phyloP scores from a whole-genome alignment of 75 land plant genomes.

The Gnetum montanum region DNA sequence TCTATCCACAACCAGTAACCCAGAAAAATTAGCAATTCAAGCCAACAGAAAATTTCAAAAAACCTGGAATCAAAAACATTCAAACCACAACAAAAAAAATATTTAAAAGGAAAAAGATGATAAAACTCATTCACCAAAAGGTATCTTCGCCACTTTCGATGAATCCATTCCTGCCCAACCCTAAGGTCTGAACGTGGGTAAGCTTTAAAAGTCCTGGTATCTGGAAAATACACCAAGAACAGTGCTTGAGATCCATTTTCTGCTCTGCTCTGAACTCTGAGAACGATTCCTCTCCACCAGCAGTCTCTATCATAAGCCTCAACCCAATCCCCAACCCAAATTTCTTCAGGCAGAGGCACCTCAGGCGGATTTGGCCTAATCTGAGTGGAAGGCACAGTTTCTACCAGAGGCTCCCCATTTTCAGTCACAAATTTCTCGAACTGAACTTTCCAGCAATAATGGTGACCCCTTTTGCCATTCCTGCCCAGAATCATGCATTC shows the following conservation, averaged over 20 bases:
- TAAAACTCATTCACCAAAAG: too few relatives aligned
- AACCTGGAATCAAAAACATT: too few relatives aligned
- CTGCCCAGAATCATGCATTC: not conserved
- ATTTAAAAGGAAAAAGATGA: too few relatives aligned
- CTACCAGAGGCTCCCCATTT: not conserved
- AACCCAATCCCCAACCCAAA: not conserved
- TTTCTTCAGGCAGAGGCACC: not conserved
- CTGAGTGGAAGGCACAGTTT: not conserved
- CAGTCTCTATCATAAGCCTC: not conserved
- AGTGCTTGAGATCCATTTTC: not conserved
- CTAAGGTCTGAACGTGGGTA: not conserved
- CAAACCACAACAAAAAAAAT: too few relatives aligned
- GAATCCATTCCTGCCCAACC: not conserved
- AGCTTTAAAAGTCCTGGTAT: not conserved
- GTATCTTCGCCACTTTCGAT: conserved; percentile 1
- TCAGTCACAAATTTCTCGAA: not conserved
- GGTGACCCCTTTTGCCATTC: too few relatives aligned
- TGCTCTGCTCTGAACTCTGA: not conserved
- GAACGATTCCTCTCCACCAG: not conserved
- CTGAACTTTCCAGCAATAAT: not conserved
- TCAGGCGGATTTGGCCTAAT: not conserved
- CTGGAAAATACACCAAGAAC: not conserved
- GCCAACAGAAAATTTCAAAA: too few relatives aligned
- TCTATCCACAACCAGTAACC: too few relatives aligned
- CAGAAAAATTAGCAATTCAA: too few relatives aligned